Conservation (phyloP, 345 rosid genomes). For the Cardamine resedifolia region DNA sequence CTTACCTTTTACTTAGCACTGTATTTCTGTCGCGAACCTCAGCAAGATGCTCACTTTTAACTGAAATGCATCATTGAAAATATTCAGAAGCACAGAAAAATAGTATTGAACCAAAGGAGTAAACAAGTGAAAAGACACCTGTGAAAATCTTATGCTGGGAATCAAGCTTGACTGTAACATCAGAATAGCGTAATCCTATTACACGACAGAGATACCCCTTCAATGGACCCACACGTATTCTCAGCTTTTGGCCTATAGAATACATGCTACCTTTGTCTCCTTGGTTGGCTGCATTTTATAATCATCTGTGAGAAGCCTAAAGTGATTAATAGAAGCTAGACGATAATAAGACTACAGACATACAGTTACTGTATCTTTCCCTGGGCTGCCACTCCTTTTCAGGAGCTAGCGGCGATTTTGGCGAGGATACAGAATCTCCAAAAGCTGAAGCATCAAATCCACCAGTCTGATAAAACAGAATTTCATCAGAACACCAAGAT, state of each 20-base stretch:
- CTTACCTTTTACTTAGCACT: constrained; percentile 48
- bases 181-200: constrained; percentile 67
- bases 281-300: constrained; percentile 58
- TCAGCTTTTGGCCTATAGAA: constrained; percentile 83
- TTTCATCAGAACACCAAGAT: constrained; percentile 18
- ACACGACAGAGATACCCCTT: constrained; percentile 96
- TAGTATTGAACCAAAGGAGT: constrained; percentile 13
- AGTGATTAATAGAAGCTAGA: constrained; percentile 5
- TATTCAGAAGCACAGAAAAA: constrained; percentile 19
- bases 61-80: constrained; percentile 45
- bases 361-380: constrained; percentile 50
- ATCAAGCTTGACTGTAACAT: constrained; percentile 91
- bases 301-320: constrained; percentile 30
- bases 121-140: constrained; percentile 46
- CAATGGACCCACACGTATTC: constrained; percentile 87
- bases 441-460: constrained; percentile 49
- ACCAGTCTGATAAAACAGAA: constrained; percentile 51
- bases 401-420: constrained; percentile 77
- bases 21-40: constrained; percentile 79
- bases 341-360: constrained; percentile 31
- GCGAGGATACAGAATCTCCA: constrained; percentile 68
- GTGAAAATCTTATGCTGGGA: constrained; percentile 82
- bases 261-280: constrained; percentile 70
- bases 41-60: constrained; percentile 83
- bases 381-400: constrained; percentile 50